A percentile compares a stretch with the other conserved stretches of the same genome.
phyloP scores from a whole-genome alignment of 345 rosid species.

The Isatis tinctoria region DNA sequence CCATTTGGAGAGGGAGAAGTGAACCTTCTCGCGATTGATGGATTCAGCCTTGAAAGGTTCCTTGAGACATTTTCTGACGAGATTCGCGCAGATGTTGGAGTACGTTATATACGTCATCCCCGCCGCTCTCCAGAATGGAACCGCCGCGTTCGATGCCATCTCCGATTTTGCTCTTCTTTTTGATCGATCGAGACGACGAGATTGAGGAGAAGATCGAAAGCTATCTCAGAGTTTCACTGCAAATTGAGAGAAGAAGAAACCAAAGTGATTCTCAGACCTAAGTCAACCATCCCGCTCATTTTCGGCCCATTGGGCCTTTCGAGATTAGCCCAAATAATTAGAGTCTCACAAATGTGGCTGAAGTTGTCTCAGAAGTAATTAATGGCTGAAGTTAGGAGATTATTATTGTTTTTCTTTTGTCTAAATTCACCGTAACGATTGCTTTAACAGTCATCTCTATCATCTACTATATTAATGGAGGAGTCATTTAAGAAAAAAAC shows the following conservation, averaged over 20 bases:
- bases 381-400: no score
- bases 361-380: no score
- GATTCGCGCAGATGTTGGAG: conserved; percentile 73
- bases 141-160: conserved; percentile 83
- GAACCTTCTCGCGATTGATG: conserved; percentile 76
- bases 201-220: background rate
- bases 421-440: no score
- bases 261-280: background rate
- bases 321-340: background rate
- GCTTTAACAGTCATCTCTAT: no score
- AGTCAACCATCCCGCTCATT: background rate
- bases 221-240: background rate
- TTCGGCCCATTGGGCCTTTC: no score
- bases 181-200: no score
- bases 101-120: conserved; percentile 86
- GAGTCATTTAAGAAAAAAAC: no score
- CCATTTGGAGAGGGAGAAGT: conserved; percentile 69
- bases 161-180: conserved; percentile 6
- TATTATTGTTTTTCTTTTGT: no score
- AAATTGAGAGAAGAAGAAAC: background rate
- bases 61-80: conserved; percentile 74
- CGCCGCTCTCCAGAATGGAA: conserved; percentile 90
- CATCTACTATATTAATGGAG: no score
- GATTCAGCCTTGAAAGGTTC: conserved; percentile 64
- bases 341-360: background rate